Evolutionary conservation across 768 basidiomycete genomes (phyloP), one percentile per base, ranked within the genome.

Genomic region (Russula brevipes): DNA sequence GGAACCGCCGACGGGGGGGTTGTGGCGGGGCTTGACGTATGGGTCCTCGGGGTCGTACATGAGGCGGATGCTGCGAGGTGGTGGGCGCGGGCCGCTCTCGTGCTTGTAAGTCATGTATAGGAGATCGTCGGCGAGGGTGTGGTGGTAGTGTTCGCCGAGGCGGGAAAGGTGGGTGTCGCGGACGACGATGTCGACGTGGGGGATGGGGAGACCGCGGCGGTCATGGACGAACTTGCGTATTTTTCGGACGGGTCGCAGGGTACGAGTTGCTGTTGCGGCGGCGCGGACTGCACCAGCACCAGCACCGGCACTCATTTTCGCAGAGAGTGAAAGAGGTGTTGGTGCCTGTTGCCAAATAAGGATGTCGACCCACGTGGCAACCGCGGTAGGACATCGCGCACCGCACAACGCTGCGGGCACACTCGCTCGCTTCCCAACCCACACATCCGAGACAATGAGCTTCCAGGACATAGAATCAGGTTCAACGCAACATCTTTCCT

Each of bases 81-180:
- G 76, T 12, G 82, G 80, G 51, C 79, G 81, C 5, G 81, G 75
- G n/a, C 73, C 78, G 47, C 78, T 75, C 69, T 86, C 81, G 75
- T 98, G 96, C 54, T 82, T 78, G 78, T 98, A 97, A 57, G 88
- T 89, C 82, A 98, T 87, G 81, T 99, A 99, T 82, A 98, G 85
- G 69, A 94, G 79, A 76, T 98, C 83, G 74, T 94, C 89, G 24
- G 85, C 84, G 64, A 98, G 80, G 9, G 94, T 87, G 44, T 78
- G 76, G 74, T 89, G 73, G 78, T 97, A 98, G 78, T 98, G 93
- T 65, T 92, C 86, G 58, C 80, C 79, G 59, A 94, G 81, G 46
- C 95, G 85, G 66, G 83, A 87, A 61, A 82, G 80, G 5, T 85
- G 83, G 61, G 85, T 87, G 70, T 91, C 85, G 70, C 87, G 86